Conservation (phyloP, 2,329 filamentous ascomycete species). For the Aureobasidium sp. region DNA sequence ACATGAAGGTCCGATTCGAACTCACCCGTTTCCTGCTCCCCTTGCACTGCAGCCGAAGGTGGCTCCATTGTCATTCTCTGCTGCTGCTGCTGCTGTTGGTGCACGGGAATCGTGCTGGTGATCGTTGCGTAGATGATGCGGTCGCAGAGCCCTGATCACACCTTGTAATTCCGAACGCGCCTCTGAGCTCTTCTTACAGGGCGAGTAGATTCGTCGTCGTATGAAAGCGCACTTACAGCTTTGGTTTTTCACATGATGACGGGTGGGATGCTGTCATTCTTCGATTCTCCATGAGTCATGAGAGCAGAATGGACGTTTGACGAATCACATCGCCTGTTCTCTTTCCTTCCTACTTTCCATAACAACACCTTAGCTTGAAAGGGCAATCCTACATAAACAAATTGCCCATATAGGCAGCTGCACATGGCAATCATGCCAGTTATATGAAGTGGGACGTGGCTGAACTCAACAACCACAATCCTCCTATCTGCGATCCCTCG, state of each 20-base stretch:
- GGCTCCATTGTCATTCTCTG: not conserved
- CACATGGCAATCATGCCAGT: not conserved
- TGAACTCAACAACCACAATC: not conserved
- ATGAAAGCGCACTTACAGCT: not conserved
- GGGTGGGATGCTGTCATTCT: conserved; percentile 1
- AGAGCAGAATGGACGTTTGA: not conserved
- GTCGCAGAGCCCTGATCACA: not conserved
- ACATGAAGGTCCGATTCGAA: not conserved
- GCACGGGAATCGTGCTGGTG: not conserved
- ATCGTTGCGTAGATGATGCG: not conserved
- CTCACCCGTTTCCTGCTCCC: conserved; percentile 2
- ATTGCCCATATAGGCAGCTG: not conserved
- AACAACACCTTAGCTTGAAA: not conserved
- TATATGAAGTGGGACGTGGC: conserved; percentile 1
- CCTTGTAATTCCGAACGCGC: not conserved
- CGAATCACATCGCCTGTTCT: not conserved
- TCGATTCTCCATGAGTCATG: conserved; percentile 1
- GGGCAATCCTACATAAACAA: not conserved
- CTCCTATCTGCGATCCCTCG: not conserved
- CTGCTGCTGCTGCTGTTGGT: not conserved
- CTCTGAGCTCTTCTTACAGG: not conserved
- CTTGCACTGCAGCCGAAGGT: conserved; percentile 11
- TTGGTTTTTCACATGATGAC: not conserved
- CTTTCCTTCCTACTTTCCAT: not conserved
- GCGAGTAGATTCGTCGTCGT: not conserved